Evolutionary conservation across 2,329 filamentous ascomycete genomes (phyloP), one percentile per base, ranked within the genome.

Genomic region (Dryadomyces quercus-mongolicae): DNA sequence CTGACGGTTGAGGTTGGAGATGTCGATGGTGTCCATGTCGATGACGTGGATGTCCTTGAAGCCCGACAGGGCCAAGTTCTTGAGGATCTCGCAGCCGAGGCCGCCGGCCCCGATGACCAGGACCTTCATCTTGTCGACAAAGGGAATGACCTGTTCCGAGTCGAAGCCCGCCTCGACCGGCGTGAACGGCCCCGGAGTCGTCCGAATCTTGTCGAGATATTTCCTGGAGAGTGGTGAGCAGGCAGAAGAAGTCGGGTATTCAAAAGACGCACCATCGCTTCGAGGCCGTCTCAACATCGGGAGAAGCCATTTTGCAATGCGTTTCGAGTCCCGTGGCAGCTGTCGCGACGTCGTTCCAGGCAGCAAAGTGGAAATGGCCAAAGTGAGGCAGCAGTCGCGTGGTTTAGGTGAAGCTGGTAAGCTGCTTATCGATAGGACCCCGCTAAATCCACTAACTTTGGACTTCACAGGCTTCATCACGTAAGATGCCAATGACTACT

Each of bases 11-110:
- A 98, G 78, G 67, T 98, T 98, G 51, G 91, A 96, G 57, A 98
- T 92, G 66, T 98, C 93, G 68, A 98, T 98, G 1, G 92, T 98
- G 69, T 98, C 90, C 93, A 98, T 98, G 71, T 98, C 93, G 63
- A 98, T 97, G 56, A 98, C 93, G 73, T 98, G 90, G 61, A 98
- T 96, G 64, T 95, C 82, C 69, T 87, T 94, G 74, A 98, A 98
- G 31, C 91, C 90, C 2, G 92, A 96, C 52, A 98, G 78, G 45
- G 93, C 93, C 38, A 98, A 78, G 64, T 98, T 89, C 74, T 98
- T 98, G 52, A 98, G 74, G 47, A 98, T 95, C 67, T 98, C 93
- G 64, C 93, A 98, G 60, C 93, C 93, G 56, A 98, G 71, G 12
- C 93, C 93, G 58, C 93, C 93, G 56, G 93, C 93, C 55, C 93